These are phyloP conservation scores for Pholiota microspora DNA, from an alignment of 768 basidiomycete species.

Conservation along the genomic window DNA sequence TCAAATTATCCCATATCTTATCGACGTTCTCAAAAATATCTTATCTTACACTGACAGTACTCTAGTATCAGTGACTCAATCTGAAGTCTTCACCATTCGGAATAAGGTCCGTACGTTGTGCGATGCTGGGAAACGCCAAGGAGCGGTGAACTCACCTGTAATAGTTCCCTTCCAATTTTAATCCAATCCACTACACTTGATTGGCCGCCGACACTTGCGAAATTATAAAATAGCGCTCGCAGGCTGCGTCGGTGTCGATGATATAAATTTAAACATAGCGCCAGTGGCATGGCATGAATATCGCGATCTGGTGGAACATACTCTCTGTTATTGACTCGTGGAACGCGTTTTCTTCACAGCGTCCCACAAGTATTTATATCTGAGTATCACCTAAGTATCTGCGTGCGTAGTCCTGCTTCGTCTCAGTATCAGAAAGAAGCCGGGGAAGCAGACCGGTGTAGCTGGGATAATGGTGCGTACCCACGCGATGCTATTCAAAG, in stretches of 20 bases:
- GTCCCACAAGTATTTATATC: not conserved
- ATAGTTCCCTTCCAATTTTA: not conserved
- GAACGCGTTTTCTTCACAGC: not conserved
- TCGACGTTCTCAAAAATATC: no score
- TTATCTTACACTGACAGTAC: no score
- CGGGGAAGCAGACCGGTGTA: constrained; percentile 5
- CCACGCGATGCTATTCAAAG: not conserved
- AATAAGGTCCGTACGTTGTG: not conserved
- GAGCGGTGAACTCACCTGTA: not conserved
- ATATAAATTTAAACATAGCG: not conserved
- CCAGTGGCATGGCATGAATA: not conserved
- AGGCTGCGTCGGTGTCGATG: not conserved
- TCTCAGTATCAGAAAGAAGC: not conserved
- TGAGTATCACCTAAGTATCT: constrained; percentile 2
- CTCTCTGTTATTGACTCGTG: constrained; percentile 1
- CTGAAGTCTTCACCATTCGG: not conserved
- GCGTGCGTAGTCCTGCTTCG: not conserved
- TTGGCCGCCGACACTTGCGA: not conserved
- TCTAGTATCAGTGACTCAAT: no score
- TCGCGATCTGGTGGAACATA: not conserved
- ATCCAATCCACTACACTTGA: not conserved
- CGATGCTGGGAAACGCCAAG: not conserved
- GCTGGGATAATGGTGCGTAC: not conserved
- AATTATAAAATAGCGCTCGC: not conserved
- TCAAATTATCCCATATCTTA: no score